Conservation (phyloP, 2,329 filamentous ascomycete species). For the Neofusicoccum sp. region DNA sequence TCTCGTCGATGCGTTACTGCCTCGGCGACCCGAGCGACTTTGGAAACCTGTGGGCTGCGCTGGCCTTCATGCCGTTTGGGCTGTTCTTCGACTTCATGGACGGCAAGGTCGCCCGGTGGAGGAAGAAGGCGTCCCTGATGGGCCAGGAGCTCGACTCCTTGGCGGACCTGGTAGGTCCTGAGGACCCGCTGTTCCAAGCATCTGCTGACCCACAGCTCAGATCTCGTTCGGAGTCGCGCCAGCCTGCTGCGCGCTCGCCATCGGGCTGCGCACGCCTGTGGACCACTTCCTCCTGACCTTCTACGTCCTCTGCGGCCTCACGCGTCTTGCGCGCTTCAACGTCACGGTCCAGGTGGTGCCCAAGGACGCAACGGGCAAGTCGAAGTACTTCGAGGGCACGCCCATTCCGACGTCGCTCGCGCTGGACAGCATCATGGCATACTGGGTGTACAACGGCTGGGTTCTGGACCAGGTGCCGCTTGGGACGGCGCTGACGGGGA, state of each 20-base stretch:
- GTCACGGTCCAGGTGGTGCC: slow-evolving; percentile 88
- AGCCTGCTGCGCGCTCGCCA: slow-evolving; percentile 81
- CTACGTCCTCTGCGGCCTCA: slow-evolving; percentile 94
- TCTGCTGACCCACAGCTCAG: slow-evolving; percentile 49
- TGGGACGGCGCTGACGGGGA: slow-evolving; percentile 69
- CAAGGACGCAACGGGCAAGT: slow-evolving; percentile 90
- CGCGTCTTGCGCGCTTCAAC: slow-evolving; percentile 94
- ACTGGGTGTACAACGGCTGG: slow-evolving; percentile 83
- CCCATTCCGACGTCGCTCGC: slow-evolving; percentile 89
- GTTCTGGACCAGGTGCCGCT: slow-evolving; percentile 76
- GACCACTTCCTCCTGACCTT: slow-evolving; percentile 83
- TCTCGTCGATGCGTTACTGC: slow-evolving; percentile 93
- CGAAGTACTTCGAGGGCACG: slow-evolving; percentile 93
- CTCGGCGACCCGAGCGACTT: slow-evolving; percentile 65
- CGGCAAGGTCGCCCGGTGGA: slow-evolving; percentile 93
- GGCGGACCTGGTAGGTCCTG: slow-evolving; percentile 76
- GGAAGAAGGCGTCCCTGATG: slow-evolving; percentile 96
- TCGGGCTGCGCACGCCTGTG: slow-evolving; percentile 80
- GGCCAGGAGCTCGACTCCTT: slow-evolving; percentile 96
- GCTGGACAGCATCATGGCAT: slow-evolving; percentile 83
- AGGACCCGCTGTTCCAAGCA: not conserved
- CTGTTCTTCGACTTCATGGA: slow-evolving; percentile 99
- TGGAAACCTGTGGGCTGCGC: slow-evolving; percentile 76
- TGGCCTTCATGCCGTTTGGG: slow-evolving; percentile 86
- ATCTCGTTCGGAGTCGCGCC: slow-evolving; percentile 95